A percentile compares a stretch with the other conserved stretches of the same genome.
These are phyloP conservation scores for Cornus kousa DNA, from an alignment of 148 eudicot species.

Conservation along the genomic window DNA sequence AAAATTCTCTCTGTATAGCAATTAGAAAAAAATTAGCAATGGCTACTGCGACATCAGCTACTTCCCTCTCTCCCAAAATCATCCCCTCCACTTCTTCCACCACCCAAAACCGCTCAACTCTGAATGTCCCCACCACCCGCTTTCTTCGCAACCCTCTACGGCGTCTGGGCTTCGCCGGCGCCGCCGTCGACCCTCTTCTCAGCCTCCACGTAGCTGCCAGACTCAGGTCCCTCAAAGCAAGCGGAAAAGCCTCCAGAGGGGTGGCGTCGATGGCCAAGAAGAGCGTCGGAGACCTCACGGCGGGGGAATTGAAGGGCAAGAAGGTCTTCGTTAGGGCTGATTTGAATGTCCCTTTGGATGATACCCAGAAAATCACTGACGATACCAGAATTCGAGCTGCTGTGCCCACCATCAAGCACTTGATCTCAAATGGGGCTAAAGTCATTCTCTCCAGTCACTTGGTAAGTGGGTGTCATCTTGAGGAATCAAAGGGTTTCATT, in stretches of 20 bases:
- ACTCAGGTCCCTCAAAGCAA: slow-evolving; percentile 30
- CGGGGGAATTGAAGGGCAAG: slow-evolving; percentile 75
- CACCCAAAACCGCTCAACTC: slow-evolving; percentile 34
- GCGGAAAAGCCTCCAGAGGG: slow-evolving; percentile 42
- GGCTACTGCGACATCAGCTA: slow-evolving; percentile 69
- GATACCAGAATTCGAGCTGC: slow-evolving; percentile 94
- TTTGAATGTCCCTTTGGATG: too few species aligned
- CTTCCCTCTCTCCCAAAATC: slow-evolving; percentile 42
- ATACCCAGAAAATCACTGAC: slow-evolving; percentile 78
- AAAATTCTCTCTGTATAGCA: neutral
- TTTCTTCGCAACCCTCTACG: slow-evolving; percentile 47
- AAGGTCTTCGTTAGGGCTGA: too few species aligned
- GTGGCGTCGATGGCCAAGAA: slow-evolving; percentile 75
- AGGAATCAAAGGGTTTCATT: neutral
- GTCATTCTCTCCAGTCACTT: slow-evolving; percentile 80
- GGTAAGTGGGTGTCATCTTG: slow-evolving; percentile 26
- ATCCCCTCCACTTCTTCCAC: slow-evolving; percentile 40
- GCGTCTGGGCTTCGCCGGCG: slow-evolving; percentile 50
- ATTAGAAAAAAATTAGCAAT: slow-evolving; percentile 21
- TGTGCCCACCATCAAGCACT: slow-evolving; percentile 70
- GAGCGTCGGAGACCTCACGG: slow-evolving; percentile 73
- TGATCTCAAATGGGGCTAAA: slow-evolving; percentile 72
- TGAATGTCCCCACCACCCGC: slow-evolving; percentile 25
- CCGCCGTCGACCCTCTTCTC: slow-evolving; percentile 48
- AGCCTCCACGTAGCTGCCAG: slow-evolving; percentile 52